Evolutionary conservation across 208 protist species (phyloP), one percentile per base, ranked within the genome.

Genomic region (Crithidia sp.): DNA sequence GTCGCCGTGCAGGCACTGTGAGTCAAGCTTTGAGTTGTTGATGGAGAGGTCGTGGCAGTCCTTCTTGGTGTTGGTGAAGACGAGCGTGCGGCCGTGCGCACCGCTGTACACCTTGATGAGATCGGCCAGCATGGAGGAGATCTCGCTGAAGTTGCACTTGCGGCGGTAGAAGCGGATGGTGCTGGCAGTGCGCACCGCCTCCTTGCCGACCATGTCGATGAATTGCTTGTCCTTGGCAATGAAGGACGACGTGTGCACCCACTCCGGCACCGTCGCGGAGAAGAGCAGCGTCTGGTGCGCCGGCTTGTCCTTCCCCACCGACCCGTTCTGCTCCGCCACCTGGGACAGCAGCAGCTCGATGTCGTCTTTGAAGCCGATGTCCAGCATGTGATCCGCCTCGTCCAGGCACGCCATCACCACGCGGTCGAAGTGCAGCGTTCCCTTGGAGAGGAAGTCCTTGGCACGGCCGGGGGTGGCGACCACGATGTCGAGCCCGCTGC

Each of bases 371-470:
- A 99, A 99, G 49, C 99, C 99, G 76, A 99, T 96, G 81, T 99
- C 98, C 13, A 99, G 87, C 83, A 99, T 98, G 61, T 98, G 87
- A 79, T 99, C 99, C 7, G 99, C 99, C 86, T 99, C 99, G 85
- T 99, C 99, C 2, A 99, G 88, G 58, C 99, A 98, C 43, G 98
- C 92, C 59, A 99, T 94, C 60, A 87, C 84, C 10, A 97, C 79
- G 56, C 86, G 86, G 60, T 93, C 87, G 74, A 99, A 93, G 80
- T 95, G 95, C 10, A 89, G 69, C 36, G 85, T 95, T 5, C 96
- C 98, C 84, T 99, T 95, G 72, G 99, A 96, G 65, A 99, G 93
- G 67, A 99, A 98, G 66, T 99, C 98, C 82, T 99, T 93, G n/a
- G 99, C 91, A 53, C 99, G 85, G 13, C 99, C 99, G 5, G 99